These are phyloP conservation scores for Balakata baccata DNA, from an alignment of 345 rosid species.

Conservation along the genomic window DNA sequence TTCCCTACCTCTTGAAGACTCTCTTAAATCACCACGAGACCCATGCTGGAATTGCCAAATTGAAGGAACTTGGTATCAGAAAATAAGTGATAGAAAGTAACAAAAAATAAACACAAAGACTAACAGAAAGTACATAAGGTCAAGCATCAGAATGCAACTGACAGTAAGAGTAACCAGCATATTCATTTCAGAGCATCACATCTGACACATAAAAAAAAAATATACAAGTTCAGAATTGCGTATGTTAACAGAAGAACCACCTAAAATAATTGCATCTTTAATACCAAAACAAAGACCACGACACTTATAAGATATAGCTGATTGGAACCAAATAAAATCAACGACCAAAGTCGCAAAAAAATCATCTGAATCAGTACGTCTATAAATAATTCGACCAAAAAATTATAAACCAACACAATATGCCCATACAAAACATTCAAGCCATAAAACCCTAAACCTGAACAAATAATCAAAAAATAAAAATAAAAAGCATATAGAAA, in stretches of 20 bases:
- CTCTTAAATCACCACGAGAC: slow-evolving; percentile 60
- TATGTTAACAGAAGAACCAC: neutral
- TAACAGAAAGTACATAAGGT: neutral
- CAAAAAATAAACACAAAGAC: neutral
- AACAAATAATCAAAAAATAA: neutral
- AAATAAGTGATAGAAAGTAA: neutral
- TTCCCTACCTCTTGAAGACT: slow-evolving; percentile 42
- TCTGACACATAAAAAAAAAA: neutral
- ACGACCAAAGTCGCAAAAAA: neutral
- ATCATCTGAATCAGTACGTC: neutral
- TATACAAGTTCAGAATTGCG: neutral
- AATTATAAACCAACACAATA: no score
- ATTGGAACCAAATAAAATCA: neutral
- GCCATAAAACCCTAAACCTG: neutral
- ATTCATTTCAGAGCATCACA: neutral
- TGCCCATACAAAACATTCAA: neutral
- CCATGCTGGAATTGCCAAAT: slow-evolving; percentile 41
- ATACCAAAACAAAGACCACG: neutral
- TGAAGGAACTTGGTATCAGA: neutral
- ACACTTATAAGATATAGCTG: neutral
- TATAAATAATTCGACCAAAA: no score
- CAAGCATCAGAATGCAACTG: neutral
- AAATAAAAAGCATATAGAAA: neutral
- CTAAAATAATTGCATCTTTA: neutral
- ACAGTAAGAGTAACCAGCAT: neutral